These are phyloP conservation scores for Hippophae gyantsensis DNA, from an alignment of 306 rosid species.

Conservation along the genomic window DNA sequence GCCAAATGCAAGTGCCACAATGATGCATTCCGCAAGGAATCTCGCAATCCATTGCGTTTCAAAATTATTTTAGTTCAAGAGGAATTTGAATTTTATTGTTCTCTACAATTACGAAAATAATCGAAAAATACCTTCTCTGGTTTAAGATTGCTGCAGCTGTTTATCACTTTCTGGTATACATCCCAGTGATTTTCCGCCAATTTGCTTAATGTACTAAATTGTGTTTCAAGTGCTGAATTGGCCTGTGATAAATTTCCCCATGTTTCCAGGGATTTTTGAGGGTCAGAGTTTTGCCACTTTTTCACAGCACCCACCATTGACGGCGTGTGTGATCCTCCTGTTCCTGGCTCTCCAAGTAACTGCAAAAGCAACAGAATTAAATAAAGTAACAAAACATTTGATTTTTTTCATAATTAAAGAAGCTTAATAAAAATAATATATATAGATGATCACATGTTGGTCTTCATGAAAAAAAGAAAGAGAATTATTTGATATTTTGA, in stretches of 20 bases:
- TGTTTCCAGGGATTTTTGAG: constrained; percentile 55
- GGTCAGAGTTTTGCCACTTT: constrained; percentile 88
- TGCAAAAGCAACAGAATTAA: constrained; percentile 29
- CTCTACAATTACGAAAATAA: background rate
- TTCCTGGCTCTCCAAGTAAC: constrained; percentile 97
- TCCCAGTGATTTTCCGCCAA: constrained; percentile 78
- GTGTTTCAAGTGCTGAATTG: constrained; percentile 65
- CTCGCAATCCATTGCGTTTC: background rate
- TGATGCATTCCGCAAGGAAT: background rate
- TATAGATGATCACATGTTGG: too few species aligned
- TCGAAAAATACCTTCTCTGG: constrained; percentile 54
- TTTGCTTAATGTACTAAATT: constrained; percentile 47
- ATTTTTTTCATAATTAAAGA: too few species aligned
- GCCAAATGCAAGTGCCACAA: background rate
- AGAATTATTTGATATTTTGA: background rate
- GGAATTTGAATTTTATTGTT: background rate
- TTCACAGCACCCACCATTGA: constrained; percentile 99
- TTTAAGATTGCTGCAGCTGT: constrained; percentile 55
- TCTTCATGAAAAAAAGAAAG: too few species aligned
- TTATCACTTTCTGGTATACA: constrained; percentile 53
- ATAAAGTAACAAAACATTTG: background rate
- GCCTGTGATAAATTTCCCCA: constrained; percentile 76
- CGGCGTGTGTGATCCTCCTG: constrained; percentile 92
- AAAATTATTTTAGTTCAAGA: background rate
- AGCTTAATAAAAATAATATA: too few species aligned